phyloP scores from a whole-genome alignment of 1,139 yeast species.

The Pichia sp. region DNA sequence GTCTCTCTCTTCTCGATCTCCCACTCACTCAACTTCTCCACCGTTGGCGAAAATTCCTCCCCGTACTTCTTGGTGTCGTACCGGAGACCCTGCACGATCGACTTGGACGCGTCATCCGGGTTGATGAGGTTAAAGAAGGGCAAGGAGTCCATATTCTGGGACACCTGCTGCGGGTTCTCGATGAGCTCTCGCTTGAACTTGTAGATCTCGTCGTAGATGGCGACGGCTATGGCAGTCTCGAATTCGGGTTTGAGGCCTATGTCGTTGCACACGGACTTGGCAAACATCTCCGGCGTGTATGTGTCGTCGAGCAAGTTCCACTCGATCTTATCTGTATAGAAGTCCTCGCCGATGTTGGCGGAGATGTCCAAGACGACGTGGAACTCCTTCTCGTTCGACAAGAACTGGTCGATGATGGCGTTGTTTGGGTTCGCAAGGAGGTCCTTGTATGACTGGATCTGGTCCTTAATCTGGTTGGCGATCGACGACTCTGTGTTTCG shows the following conservation, averaged over 20 bases:
- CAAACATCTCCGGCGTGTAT: slow-evolving; percentile 79
- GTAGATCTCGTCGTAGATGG: slow-evolving; percentile 74
- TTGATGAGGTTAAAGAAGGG: slow-evolving; percentile 41
- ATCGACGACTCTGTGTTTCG: slow-evolving; percentile 59
- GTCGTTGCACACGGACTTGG: slow-evolving; percentile 76
- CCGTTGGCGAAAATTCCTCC: slow-evolving; percentile 84
- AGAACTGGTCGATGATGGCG: slow-evolving; percentile 32
- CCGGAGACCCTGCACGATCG: slow-evolving; percentile 52
- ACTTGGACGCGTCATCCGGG: slow-evolving; percentile 29
- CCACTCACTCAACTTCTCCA: slow-evolving; percentile 82
- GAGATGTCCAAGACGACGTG: slow-evolving; percentile 80
- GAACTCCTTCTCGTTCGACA: slow-evolving; percentile 55
- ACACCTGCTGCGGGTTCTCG: slow-evolving; percentile 63
- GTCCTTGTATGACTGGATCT: slow-evolving; percentile 60
- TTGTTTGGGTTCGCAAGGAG: slow-evolving; percentile 24
- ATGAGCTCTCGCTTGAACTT: slow-evolving; percentile 76
- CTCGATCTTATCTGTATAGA: slow-evolving; percentile 89
- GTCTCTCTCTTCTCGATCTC: slow-evolving; percentile 94
- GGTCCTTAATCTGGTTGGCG: slow-evolving; percentile 68
- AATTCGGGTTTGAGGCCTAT: slow-evolving; percentile 83
- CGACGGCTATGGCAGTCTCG: slow-evolving; percentile 83
- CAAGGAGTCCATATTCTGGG: slow-evolving; percentile 32
- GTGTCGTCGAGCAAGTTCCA: slow-evolving; percentile 77
- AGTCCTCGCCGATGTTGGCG: slow-evolving; percentile 75
- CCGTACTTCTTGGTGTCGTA: slow-evolving; percentile 56